Evolutionary conservation across 345 rosid genomes (phyloP).

Genomic region (Eucalyptus albens): DNA sequence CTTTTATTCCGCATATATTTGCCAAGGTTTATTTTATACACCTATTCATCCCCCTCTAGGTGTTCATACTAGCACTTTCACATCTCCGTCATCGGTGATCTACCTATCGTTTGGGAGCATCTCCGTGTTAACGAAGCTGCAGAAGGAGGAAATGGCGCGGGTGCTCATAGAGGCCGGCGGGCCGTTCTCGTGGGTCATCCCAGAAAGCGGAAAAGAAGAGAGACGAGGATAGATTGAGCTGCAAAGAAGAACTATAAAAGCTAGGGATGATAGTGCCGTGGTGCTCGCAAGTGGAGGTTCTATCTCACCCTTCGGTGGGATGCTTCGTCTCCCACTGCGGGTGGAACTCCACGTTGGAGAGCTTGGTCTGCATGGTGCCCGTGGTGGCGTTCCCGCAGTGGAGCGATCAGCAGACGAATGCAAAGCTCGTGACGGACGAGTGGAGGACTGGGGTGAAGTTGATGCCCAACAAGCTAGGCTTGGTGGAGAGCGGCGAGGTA

Average conservation of each 20-base stretch:
- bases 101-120: constrained; percentile 35
- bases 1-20: too few relatives aligned
- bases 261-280: neutral
- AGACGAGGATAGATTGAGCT: neutral
- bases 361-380: neutral
- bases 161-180: neutral
- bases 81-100: constrained; percentile 7
- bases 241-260: neutral
- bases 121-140: neutral
- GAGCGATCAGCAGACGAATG: neutral
- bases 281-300: neutral
- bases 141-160: neutral
- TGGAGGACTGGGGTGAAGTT: neutral
- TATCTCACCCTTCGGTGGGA: neutral
- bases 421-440: neutral
- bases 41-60: too few relatives aligned
- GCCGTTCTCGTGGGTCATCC: neutral
- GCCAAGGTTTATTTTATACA: too few relatives aligned
- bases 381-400: neutral
- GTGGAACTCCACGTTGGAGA: neutral
- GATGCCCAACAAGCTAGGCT: neutral
- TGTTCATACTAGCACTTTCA: too few relatives aligned
- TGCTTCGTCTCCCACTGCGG: neutral
- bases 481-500: neutral
- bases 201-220: neutral